Base-by-base conservation (phyloP, 2,329 filamentous ascomycete species). In the Orbilia blumenaviensis region DNA sequence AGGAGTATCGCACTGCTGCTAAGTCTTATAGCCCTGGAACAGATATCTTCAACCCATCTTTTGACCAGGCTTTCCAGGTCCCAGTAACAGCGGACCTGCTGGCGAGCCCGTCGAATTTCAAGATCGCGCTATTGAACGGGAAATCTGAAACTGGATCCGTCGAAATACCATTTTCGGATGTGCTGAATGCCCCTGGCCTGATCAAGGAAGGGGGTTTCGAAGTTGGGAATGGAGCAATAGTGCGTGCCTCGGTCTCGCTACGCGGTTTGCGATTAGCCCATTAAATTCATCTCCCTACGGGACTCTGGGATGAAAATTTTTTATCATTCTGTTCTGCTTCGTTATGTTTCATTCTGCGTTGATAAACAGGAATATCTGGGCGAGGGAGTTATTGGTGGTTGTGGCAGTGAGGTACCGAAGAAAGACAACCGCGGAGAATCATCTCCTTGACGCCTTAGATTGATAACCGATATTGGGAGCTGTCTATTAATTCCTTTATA, bases 1-100 rank as follows among this genome's bases (percentile, higher is more conserved):
- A 83, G 76, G 81, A 81, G 21, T 86, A 84, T 81, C 80, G 79
- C 60, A 86, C 85, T 0, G 83, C 81, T 0, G 80, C 82, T 66
- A 84, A 85, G 80, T 80, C 81, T 0, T 85, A 86, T 78, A 81
- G 81, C 1, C 84, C 84, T 0, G 85, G 85, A 1, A 82, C 80
- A 1, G 85, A 86, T 58, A 85, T 86, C 76, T 84, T 84, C 81
- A 86, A 86, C 78, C 85, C 85, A 1, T 81, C 82, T 1, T 86
- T 85, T 63, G 84, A 86, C 69, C 82, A 84, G 78, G 82, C 83
- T 0, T 86, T 86, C 80, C 80, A 80, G 6, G 82, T 86, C 48
- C 84, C 84, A 0, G 66, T 86, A 5, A 80, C 80, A 14, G 81
- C 80, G 7, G 81, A 80, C 10, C 77, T 81, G 78, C 56, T 82